These are phyloP conservation scores for Phytophthora citrophthora DNA, from an alignment of 352 stramenopile genomes.

Conservation along the genomic window DNA sequence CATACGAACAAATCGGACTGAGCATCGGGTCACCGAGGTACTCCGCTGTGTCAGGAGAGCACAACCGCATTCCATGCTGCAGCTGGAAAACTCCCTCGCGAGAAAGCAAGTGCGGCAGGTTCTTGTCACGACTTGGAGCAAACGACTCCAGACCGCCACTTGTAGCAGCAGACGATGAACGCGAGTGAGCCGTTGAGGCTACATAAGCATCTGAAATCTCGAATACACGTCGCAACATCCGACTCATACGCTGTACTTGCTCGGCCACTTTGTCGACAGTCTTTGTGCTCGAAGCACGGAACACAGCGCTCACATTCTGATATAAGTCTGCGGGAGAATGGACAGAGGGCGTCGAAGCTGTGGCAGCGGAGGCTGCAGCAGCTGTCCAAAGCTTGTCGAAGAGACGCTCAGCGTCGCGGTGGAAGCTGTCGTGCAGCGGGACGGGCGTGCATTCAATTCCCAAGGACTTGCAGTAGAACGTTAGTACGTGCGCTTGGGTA, in stretches of 20 bases:
- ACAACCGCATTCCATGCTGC: conserved; percentile 71
- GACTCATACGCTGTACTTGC: conserved; percentile 73
- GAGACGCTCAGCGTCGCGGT: conserved; percentile 82
- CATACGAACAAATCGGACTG: conserved; percentile 83
- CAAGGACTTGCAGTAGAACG: conserved; percentile 82
- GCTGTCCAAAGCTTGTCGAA: conserved; percentile 83
- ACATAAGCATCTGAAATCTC: conserved; percentile 90
- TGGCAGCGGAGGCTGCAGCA: conserved; percentile 24
- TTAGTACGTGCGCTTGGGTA: conserved; percentile 74
- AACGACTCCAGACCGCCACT: conserved; percentile 53
- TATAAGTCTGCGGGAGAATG: conserved; percentile 43
- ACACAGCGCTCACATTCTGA: conserved; percentile 43
- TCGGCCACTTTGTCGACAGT: conserved; percentile 44
- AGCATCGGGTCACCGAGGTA: conserved; percentile 89
- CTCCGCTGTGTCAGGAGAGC: conserved; percentile 62
- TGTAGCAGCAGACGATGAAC: conserved; percentile 38
- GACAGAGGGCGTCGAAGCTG: conserved; percentile 25
- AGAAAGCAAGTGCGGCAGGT: conserved; percentile 69
- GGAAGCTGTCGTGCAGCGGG: conserved; percentile 74
- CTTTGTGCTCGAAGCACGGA: conserved; percentile 35
- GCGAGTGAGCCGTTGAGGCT: conserved; percentile 71
- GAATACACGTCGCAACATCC: conserved; percentile 75
- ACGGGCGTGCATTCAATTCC: conserved; percentile 74
- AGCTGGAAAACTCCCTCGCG: conserved; percentile 69
- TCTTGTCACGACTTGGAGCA: conserved; percentile 63